A percentile compares a stretch with the other conserved stretches of the same genome.
Evolutionary conservation across 306 rosid species (phyloP).

Genomic region (Mimosa bimucronata): DNA sequence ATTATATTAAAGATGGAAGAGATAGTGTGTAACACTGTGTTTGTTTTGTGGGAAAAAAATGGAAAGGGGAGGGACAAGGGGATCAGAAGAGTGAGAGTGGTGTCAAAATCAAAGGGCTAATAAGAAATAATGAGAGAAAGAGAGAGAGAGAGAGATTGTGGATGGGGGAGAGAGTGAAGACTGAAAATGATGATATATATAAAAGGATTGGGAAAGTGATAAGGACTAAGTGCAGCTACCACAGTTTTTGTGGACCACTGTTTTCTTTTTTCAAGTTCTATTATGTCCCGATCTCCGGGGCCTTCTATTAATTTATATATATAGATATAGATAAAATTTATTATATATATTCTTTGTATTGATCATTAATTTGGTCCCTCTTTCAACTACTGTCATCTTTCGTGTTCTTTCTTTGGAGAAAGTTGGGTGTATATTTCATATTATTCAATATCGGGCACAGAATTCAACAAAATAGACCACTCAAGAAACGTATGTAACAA

Average conservation of each 20-base stretch:
- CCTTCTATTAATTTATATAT: no score
- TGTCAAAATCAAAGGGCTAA: slow-evolving; percentile 7
- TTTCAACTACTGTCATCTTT: not conserved
- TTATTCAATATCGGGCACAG: not conserved
- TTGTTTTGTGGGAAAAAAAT: slow-evolving; percentile 1
- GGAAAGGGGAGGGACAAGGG: not conserved
- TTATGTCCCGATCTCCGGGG: not conserved
- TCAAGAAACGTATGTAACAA: not conserved
- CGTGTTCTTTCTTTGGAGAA: not conserved
- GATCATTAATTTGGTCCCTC: not conserved
- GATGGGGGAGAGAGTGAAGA: slow-evolving; percentile 33
- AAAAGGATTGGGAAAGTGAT: slow-evolving; percentile 38
- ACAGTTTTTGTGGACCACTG: slow-evolving; percentile 34
- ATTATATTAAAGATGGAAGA: not conserved
- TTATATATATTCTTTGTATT: not conserved
- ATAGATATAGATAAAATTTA: not conserved
- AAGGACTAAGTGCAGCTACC: slow-evolving; percentile 39
- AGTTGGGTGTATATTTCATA: not conserved
- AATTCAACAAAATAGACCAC: not conserved
- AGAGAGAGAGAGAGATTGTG: not conserved
- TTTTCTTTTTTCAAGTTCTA: slow-evolving; percentile 5
- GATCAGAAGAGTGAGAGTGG: slow-evolving; percentile 1
- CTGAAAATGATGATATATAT: slow-evolving; percentile 30
- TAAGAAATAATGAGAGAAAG: not conserved
- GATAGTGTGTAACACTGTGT: not conserved